Conservation (phyloP, 768 basidiomycete genomes). For the Tricholoma terreum region DNA sequence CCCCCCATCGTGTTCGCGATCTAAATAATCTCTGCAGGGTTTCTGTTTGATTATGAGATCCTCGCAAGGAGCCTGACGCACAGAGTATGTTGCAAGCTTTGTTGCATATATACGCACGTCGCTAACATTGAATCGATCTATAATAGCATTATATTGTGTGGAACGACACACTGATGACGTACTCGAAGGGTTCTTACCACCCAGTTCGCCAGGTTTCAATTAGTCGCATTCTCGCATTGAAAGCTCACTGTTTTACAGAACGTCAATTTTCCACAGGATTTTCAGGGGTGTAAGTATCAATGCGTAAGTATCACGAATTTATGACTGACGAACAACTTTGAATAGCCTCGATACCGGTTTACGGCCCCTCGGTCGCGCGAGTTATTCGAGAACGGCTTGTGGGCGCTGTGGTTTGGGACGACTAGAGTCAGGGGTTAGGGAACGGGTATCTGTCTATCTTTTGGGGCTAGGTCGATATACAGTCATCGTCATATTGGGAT, state of each 20-base stretch:
- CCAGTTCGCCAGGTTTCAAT: constrained; percentile 15
- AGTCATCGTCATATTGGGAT: no score
- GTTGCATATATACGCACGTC: neutral
- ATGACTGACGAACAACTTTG: neutral
- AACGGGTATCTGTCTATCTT: no score
- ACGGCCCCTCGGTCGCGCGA: constrained; percentile 9
- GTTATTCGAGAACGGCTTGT: constrained; percentile 11
- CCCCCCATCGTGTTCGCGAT: neutral
- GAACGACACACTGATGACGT: constrained; percentile 58
- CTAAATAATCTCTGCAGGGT: constrained; percentile 22
- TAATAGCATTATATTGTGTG: constrained; percentile 62
- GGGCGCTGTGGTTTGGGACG: neutral
- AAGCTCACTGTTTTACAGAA: neutral
- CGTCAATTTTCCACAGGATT: constrained; percentile 6
- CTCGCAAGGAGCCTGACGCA: constrained; percentile 44
- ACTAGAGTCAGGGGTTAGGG: neutral
- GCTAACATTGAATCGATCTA: neutral
- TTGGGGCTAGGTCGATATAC: no score
- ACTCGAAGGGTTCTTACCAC: constrained; percentile 26
- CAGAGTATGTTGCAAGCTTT: constrained; percentile 30
- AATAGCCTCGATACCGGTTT: constrained; percentile 10
- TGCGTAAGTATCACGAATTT: neutral
- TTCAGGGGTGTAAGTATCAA: constrained; percentile 9
- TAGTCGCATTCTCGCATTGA: neutral
- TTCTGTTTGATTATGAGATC: constrained; percentile 41